phyloP scores from a whole-genome alignment of 2,329 filamentous ascomycete genomes.

The Epichloe uncinata region DNA sequence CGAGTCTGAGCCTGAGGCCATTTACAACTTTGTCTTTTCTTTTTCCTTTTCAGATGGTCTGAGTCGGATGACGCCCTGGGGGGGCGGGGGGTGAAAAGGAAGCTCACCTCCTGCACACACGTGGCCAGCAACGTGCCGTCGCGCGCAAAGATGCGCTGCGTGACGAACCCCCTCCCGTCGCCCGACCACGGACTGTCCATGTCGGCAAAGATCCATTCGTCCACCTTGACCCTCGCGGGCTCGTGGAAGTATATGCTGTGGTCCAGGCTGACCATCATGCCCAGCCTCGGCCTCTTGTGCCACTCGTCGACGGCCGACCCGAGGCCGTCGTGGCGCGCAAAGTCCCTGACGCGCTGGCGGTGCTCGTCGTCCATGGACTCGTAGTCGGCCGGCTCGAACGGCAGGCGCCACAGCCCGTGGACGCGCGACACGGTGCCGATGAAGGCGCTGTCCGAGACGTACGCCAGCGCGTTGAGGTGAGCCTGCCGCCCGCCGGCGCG shows the following conservation, averaged over 20 bases:
- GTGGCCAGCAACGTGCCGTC: slow-evolving; percentile 65
- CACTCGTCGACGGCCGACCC: slow-evolving; percentile 31
- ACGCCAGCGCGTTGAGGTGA: slow-evolving; percentile 78
- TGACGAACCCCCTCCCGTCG: slow-evolving; percentile 63
- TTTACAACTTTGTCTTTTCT: slow-evolving; percentile 2
- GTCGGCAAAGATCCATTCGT: slow-evolving; percentile 70
- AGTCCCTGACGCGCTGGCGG: slow-evolving; percentile 23
- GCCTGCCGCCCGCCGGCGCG: slow-evolving; percentile 60
- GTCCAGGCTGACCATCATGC: slow-evolving; percentile 79
- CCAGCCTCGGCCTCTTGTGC: slow-evolving; percentile 43
- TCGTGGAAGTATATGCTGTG: slow-evolving; percentile 60
- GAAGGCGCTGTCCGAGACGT: slow-evolving; percentile 88
- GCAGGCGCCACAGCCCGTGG: slow-evolving; percentile 68
- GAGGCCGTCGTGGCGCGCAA: slow-evolving; percentile 24
- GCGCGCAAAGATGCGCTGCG: slow-evolving; percentile 57
- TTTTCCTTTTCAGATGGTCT: background rate
- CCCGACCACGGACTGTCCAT: slow-evolving; percentile 72
- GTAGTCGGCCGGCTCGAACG: slow-evolving; percentile 39
- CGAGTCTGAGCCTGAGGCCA: too few relatives aligned
- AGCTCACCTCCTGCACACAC: slow-evolving; percentile 61
- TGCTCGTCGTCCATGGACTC: slow-evolving; percentile 31
- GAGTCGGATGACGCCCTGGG: slow-evolving; percentile 5
- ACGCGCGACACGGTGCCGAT: slow-evolving; percentile 77
- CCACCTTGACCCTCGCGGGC: slow-evolving; percentile 41
- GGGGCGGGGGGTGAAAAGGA: background rate